These are phyloP conservation scores for Cladophialophora carrionii DNA, from an alignment of 2,329 filamentous ascomycete species.

Conservation along the genomic window DNA sequence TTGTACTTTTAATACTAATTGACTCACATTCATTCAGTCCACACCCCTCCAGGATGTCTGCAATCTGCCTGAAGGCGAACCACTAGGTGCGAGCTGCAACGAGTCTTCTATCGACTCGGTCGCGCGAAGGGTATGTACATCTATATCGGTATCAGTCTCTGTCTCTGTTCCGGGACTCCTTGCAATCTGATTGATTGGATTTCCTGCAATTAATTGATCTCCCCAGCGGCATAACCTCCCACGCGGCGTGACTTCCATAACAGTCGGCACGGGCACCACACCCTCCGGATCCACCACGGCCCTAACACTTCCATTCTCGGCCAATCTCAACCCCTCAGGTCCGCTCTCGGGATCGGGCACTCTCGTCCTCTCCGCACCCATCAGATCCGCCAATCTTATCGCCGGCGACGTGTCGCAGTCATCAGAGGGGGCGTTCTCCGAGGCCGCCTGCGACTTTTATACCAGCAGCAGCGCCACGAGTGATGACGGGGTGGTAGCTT, in stretches of 20 bases:
- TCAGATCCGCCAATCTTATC: not conserved
- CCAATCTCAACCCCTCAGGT: not conserved
- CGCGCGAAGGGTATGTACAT: not conserved
- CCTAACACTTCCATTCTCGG: slow-evolving; percentile 1
- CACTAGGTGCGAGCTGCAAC: slow-evolving; percentile 2
- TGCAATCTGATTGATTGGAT: not conserved
- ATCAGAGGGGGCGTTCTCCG: not conserved
- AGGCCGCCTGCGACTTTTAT: slow-evolving; percentile 6
- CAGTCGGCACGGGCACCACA: slow-evolving; percentile 10
- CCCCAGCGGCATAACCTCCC: slow-evolving; percentile 4
- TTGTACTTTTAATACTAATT: not conserved
- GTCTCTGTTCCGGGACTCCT: not conserved
- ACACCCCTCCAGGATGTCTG: slow-evolving; percentile 6
- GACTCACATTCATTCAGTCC: not conserved
- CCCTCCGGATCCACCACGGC: not conserved
- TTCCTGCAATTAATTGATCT: not conserved
- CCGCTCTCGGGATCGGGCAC: slow-evolving; percentile 6
- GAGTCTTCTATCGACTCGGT: not conserved
- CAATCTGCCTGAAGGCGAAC: slow-evolving; percentile 9
- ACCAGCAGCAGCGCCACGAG: not conserved
- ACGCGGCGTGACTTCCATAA: slow-evolving; percentile 8
- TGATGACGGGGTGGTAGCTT: not conserved
- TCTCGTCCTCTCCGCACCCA: not conserved
- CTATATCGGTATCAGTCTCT: too few species aligned
- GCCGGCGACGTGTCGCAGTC: slow-evolving; percentile 5